A percentile compares a stretch with the other conserved stretches of the same genome.
Evolutionary conservation across 179 eudicot genomes (phyloP).

Genomic region (Silene vulgaris): DNA sequence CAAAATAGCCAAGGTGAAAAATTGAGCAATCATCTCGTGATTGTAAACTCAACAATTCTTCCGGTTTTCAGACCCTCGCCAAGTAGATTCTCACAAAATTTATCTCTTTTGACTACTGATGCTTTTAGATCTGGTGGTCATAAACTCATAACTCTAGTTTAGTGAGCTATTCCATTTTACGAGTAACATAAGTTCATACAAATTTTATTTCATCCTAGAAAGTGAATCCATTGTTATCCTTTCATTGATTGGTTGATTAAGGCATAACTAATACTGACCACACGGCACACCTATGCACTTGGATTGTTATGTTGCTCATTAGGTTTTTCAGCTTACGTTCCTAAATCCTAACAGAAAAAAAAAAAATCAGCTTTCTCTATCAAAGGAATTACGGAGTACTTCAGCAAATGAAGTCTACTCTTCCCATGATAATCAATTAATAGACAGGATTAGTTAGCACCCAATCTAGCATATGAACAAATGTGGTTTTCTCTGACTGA

Average conservation of each 20-base stretch:
- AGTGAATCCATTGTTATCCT: not conserved
- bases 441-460: not conserved
- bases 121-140: not conserved
- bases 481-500: not conserved
- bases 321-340: not conserved
- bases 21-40: not conserved
- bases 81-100: not conserved
- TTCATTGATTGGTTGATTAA: not conserved
- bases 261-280: not conserved
- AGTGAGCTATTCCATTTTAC: not conserved
- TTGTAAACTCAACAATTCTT: not conserved
- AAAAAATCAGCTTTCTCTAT: not conserved
- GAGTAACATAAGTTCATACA: not conserved
- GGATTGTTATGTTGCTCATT: not conserved
- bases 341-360: not conserved
- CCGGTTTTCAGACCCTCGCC: not conserved
- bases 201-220: not conserved
- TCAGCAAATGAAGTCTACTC: not conserved
- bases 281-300: not conserved
- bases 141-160: too few relatives aligned
- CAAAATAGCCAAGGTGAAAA: not conserved
- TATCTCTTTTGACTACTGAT: not conserved
- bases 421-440: not conserved
- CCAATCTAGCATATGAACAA: slow-evolving; percentile 3
- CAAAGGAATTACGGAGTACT: not conserved